Evolutionary conservation across 2,329 filamentous ascomycete genomes (phyloP).

Genomic region (Arachnopeziza araneosa): DNA sequence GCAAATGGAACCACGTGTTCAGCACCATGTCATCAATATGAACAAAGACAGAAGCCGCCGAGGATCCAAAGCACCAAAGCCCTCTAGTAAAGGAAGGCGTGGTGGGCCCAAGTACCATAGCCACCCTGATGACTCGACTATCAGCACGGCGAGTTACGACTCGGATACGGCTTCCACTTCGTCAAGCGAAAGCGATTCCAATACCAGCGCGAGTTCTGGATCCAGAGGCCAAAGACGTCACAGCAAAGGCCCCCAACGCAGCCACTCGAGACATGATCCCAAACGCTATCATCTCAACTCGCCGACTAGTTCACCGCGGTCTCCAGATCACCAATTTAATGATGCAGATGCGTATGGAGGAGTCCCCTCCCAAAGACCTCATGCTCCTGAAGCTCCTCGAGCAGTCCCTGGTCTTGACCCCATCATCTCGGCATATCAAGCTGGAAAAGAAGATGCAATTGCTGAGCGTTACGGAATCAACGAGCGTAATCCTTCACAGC

Average conservation of each 20-base stretch:
- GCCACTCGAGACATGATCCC: slow-evolving; percentile 14
- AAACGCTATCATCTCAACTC: not conserved
- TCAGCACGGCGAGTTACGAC: not conserved
- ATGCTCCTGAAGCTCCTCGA: slow-evolving; percentile 20
- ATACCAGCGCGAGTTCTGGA: not conserved
- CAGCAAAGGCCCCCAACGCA: slow-evolving; percentile 10
- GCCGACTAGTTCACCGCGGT: not conserved
- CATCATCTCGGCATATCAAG: slow-evolving; percentile 22
- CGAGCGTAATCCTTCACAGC: slow-evolving; percentile 10
- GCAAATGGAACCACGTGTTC: not conserved
- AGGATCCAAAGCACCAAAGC: not conserved
- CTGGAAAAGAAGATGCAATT: slow-evolving; percentile 22
- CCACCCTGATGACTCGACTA: not conserved
- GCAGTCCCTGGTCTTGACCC: slow-evolving; percentile 10
- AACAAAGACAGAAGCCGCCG: not conserved
- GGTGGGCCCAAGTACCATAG: slow-evolving; percentile 1
- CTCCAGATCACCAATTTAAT: slow-evolving; percentile 9
- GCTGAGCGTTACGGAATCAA: slow-evolving; percentile 18
- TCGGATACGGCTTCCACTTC: not conserved
- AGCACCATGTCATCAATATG: not conserved
- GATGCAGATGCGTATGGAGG: slow-evolving; percentile 6
- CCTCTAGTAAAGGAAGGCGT: slow-evolving; percentile 2
- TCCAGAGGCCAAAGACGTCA: slow-evolving; percentile 7
- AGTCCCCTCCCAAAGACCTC: slow-evolving; percentile 5
- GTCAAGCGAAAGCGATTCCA: slow-evolving; percentile 1